Percentiles rank a stretch among this genome's conserved stretches.
Evolutionary conservation across 140 eudicot genomes (phyloP).

Genomic region (Erigeron philadelphicus): DNA sequence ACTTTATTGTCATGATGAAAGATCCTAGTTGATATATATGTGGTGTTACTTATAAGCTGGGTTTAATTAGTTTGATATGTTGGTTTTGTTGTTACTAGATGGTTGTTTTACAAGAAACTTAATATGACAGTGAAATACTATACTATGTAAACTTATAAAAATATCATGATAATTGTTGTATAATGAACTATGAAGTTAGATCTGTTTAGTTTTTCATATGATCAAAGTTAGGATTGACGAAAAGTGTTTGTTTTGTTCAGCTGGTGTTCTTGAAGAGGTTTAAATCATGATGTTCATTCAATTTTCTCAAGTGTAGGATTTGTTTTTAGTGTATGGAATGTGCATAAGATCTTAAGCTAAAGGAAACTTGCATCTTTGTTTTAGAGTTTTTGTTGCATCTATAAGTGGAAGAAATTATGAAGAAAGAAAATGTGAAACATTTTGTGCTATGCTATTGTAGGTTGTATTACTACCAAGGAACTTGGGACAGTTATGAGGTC

Average conservation of each 20-base stretch:
- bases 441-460: constrained; percentile 29
- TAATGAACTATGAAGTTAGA: too few species aligned
- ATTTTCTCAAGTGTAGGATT: not conserved
- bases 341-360: not conserved
- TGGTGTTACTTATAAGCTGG: not conserved
- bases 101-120: too few species aligned
- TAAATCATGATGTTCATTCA: not conserved
- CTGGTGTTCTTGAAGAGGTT: not conserved
- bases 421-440: not conserved
- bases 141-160: too few species aligned
- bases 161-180: too few species aligned
- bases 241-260: not conserved
- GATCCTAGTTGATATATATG: not conserved
- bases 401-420: not conserved
- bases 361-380: not conserved
- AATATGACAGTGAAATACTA: too few species aligned
- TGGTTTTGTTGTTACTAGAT: too few species aligned
- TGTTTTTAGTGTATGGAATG: not conserved
- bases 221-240: too few species aligned
- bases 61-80: not conserved
- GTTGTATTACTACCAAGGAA: constrained; percentile 77
- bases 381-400: not conserved
- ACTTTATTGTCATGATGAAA: constrained; percentile 2
- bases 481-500: constrained; percentile 85
- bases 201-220: too few species aligned